A percentile compares a stretch with the other conserved stretches of the same genome.
Conservation (phyloP, 2,329 filamentous ascomycete genomes). For the Ascochyta koolunga region DNA sequence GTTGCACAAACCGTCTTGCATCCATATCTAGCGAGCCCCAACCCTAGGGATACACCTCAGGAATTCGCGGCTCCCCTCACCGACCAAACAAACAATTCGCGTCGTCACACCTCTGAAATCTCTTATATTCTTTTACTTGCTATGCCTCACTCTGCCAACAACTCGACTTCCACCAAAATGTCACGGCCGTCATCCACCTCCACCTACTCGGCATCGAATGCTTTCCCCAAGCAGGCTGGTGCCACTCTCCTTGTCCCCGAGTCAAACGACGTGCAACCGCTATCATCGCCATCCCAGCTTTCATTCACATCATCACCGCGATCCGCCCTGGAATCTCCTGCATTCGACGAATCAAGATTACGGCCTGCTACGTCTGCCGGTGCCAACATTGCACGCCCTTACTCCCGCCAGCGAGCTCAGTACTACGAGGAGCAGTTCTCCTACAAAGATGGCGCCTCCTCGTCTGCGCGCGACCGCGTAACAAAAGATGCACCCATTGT, state of each 20-base stretch:
- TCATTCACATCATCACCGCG: slow-evolving; percentile 45
- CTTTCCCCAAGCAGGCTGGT: slow-evolving; percentile 45
- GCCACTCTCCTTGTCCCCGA: slow-evolving; percentile 36
- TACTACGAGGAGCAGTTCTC: slow-evolving; percentile 48
- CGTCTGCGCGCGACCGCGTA: slow-evolving; percentile 50
- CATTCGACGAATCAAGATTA: slow-evolving; percentile 19
- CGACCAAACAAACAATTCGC: slow-evolving; percentile 26
- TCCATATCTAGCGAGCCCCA: slow-evolving; percentile 35
- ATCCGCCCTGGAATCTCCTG: slow-evolving; percentile 30
- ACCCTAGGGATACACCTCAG: slow-evolving; percentile 25
- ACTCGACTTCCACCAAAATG: slow-evolving; percentile 43
- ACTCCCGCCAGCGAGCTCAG: slow-evolving; percentile 43
- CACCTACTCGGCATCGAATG: slow-evolving; percentile 37
- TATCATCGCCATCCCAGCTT: slow-evolving; percentile 46
- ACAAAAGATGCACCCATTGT: slow-evolving; percentile 55
- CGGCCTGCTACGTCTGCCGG: slow-evolving; percentile 19
- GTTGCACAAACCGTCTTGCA: slow-evolving; percentile 30
- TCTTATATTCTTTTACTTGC: slow-evolving; percentile 20
- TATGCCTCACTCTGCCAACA: slow-evolving; percentile 48
- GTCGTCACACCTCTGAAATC: slow-evolving; percentile 9
- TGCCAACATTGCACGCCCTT: slow-evolving; percentile 14
- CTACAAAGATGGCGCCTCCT: slow-evolving; percentile 43
- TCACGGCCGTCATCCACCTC: slow-evolving; percentile 47
- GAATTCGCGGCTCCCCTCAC: slow-evolving; percentile 34
- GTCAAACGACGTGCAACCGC: slow-evolving; percentile 34